Percentiles rank a stretch among this genome's conserved stretches.
phyloP scores from a whole-genome alignment of 2,329 filamentous ascomycete genomes.

The Monosporascus sp. region DNA sequence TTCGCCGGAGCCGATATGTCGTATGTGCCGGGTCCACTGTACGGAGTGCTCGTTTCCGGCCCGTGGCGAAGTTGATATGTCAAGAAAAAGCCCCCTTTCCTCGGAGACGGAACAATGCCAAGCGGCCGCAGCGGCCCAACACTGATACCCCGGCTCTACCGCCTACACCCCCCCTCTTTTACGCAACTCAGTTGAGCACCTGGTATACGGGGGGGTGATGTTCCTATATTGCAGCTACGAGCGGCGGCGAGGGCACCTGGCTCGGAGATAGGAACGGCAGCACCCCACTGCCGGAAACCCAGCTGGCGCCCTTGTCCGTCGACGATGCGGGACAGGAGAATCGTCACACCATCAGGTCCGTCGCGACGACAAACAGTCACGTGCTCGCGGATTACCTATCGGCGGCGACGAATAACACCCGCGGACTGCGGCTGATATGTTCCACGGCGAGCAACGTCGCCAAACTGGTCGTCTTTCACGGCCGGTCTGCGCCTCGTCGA shows the following conservation, averaged over 20 bases:
- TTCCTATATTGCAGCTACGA: background rate
- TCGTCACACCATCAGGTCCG: slow-evolving; percentile 54
- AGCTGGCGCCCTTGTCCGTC: slow-evolving; percentile 10
- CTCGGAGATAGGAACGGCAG: background rate
- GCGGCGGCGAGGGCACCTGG: background rate
- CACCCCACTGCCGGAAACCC: background rate
- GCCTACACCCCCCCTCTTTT: slow-evolving; percentile 6
- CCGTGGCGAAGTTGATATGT: too few species aligned
- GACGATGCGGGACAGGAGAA: slow-evolving; percentile 34
- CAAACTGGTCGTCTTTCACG: slow-evolving; percentile 41
- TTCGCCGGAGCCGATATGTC: slow-evolving; percentile 38
- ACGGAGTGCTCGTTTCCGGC: slow-evolving; percentile 52
- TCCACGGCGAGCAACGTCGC: slow-evolving; percentile 11
- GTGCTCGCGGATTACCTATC: slow-evolving; percentile 55
- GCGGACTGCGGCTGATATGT: slow-evolving; percentile 21
- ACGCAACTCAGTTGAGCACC: too few species aligned
- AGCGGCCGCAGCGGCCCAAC: slow-evolving; percentile 1
- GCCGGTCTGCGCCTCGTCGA: slow-evolving; percentile 58
- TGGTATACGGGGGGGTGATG: too few species aligned
- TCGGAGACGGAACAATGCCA: too few species aligned
- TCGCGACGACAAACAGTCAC: slow-evolving; percentile 54
- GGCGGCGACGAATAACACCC: slow-evolving; percentile 20
- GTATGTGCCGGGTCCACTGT: slow-evolving; percentile 53
- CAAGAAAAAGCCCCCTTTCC: too few species aligned
- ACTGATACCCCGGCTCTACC: slow-evolving; percentile 10